These are phyloP conservation scores for Hygrophorus pudorinus DNA, from an alignment of 768 basidiomycete genomes.

Conservation along the genomic window DNA sequence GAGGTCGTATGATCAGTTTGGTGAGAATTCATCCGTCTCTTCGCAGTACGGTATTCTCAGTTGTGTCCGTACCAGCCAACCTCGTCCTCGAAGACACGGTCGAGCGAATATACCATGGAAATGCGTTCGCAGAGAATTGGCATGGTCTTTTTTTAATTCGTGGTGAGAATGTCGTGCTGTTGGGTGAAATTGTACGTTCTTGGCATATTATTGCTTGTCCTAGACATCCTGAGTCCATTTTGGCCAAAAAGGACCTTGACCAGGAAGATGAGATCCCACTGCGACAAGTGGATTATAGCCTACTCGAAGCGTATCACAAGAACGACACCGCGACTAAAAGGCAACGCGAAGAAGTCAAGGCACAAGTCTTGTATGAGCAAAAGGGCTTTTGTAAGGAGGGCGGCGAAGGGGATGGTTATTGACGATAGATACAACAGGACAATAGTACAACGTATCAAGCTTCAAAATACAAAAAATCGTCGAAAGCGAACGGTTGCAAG, in stretches of 20 bases:
- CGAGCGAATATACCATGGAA: conserved; percentile 88
- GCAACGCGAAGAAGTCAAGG: conserved; percentile 72
- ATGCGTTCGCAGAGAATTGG: conserved; percentile 80
- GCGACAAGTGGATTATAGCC: conserved; percentile 60
- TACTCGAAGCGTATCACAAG: conserved; percentile 64
- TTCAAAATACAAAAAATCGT: conserved; percentile 10
- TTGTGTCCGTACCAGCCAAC: conserved; percentile 56
- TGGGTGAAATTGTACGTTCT: conserved; percentile 87
- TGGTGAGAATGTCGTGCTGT: conserved; percentile 94
- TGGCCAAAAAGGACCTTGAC: conserved; percentile 67
- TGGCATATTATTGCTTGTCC: conserved; percentile 3
- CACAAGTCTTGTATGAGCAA: conserved; percentile 72
- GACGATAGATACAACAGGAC: conserved; percentile 14
- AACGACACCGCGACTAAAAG: conserved; percentile 67
- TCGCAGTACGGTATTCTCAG: background rate
- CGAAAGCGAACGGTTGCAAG: conserved; percentile 10
- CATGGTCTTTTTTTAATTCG: conserved; percentile 89
- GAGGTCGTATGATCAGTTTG: conserved; percentile 97
- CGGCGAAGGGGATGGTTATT: conserved; percentile 95
- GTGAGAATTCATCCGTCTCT: conserved; percentile 34
- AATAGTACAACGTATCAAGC: conserved; percentile 6
- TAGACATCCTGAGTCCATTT: conserved; percentile 2
- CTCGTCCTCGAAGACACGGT: conserved; percentile 93
- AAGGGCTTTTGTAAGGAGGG: conserved; percentile 93
- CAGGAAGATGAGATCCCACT: conserved; percentile 82